Evolutionary conservation across 192 early-diverging fungal genomes (phyloP), one percentile per base, ranked within the genome.

Genomic region (Backusella sp.): DNA sequence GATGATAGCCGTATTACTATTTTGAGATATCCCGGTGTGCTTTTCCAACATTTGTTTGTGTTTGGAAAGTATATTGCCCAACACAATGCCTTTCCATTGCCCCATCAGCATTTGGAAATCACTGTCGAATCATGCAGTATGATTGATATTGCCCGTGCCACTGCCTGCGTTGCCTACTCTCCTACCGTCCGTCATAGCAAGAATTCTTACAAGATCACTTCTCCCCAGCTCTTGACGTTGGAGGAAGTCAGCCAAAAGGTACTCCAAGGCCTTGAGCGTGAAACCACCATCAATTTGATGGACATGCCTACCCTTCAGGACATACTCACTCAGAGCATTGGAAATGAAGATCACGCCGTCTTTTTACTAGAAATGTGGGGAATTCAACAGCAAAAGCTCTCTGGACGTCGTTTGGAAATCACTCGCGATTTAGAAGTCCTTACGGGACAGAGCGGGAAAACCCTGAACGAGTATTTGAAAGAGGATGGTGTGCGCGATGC

Each of bases 341-440:
- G 78, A 1, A 79, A 79, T 42, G 82, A 83, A 15, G 82, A 83
- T 34, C 79, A 80, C 28, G 82, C 73, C n/a, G 69, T 41, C 17
- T 83, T 79, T 39, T 56, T 80, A 12, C 66, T 83, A 72, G 82
- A 83, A 34, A 77, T 83, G 75, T 83, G 82, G 82, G 81, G 81
- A 30, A 42, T 83, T 28, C 56, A 49, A 19, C 82, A 83, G 23
- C 78, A 73, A 34, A 76, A 72, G 30, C 56, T 78, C 1, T 70
- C 59, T 26, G 76, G 78, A 17, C 78, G 82, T 41, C 76, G 82
- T 0, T 73, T 83, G 32, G 82, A 83, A 68, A 74, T 79, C 44
- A 83, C 82, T 46, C 78, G 82, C 34, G 82, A 83, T 56, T 68
- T 83, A 5, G 82, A 83, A 72, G 52, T 59, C 44, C 62, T 83